Evolutionary conservation across 2,329 filamentous ascomycete genomes (phyloP), one percentile per base, ranked within the genome.

Genomic region (Sarocladium oryzae): DNA sequence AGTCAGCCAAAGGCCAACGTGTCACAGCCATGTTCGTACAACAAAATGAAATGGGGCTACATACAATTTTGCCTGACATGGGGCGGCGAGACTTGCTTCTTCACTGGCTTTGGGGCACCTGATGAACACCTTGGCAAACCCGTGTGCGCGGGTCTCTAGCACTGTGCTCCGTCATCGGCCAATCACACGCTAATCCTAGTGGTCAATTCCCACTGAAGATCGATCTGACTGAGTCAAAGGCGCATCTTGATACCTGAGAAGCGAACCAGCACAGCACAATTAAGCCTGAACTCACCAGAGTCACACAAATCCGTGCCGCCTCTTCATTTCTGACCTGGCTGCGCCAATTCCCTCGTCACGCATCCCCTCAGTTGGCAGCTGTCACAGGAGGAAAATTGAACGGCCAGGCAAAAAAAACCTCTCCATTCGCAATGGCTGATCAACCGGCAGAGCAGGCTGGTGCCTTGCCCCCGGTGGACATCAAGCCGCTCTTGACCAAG

Each of bases 401-500:
- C 8, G 10, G 10, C 6, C 8, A 36, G 11, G 15, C 8, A 41
- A 21, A 41, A 21, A 41, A 41, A 23, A 41, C 4, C n/a, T 7
- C 5, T 26, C n/a, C 36, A 21, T 8, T 10, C 36, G 37, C 51
- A 40, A 71, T 71, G 68, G 58, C 66, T 18, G 59, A 64, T 51
- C 58, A 61, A 53, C 49, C 56, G 28, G 56, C 58, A 51, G 55
- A 59, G 53, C 60, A 64, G 51, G 58, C 43, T 20, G 43, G 61
- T 50, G 56, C 52, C 55, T 63, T 68, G 33, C 61, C 64, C 38
- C 60, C 61, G 28, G 60, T 79, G 61, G 76, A 82, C 59, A 86
- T 91, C 67, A 87, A 86, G 57, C 82, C 84, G 35, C 74, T 92
- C 28, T 78, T 92, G 53, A 82, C 82, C 62, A 81, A 86, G 53